phyloP scores from a whole-genome alignment of 2,329 filamentous ascomycete genomes.

The Dichotomopilus funicola region DNA sequence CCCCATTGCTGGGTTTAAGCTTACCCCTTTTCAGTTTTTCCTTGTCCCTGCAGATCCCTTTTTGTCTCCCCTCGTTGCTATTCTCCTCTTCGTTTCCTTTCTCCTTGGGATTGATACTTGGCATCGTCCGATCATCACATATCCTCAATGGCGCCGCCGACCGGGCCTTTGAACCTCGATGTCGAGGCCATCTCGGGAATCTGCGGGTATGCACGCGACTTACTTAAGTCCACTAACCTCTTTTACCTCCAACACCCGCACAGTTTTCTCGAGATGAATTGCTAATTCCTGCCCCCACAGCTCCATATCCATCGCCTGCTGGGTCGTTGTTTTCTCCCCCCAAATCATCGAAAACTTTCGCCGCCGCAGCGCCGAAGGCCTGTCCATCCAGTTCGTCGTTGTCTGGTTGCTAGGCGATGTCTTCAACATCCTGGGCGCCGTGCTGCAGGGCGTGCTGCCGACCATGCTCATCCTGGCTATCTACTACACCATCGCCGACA shows the following conservation, averaged over 20 bases:
- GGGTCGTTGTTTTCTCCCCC: slow-evolving; percentile 95
- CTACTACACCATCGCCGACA: slow-evolving; percentile 87
- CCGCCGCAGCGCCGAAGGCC: slow-evolving; percentile 73
- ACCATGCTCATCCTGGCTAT: slow-evolving; percentile 81
- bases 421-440: slow-evolving; percentile 91
- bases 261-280: background rate
- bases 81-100: background rate
- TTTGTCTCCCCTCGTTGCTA: background rate
- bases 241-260: background rate
- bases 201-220: slow-evolving; percentile 55
- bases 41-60: background rate
- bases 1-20: too few species aligned
- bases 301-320: slow-evolving; percentile 93
- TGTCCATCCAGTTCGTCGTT: slow-evolving; percentile 86
- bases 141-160: slow-evolving; percentile 46
- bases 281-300: slow-evolving; percentile 38
- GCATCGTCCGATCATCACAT: background rate
- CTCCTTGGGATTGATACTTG: background rate
- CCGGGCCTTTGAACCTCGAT: slow-evolving; percentile 61
- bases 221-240: background rate
- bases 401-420: slow-evolving; percentile 92
- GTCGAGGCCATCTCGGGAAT: slow-evolving; percentile 90
- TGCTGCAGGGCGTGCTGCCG: slow-evolving; percentile 83
- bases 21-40: background rate
- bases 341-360: slow-evolving; percentile 96